phyloP scores from a whole-genome alignment of 306 rosid species.

The Rubus parviflorus region DNA sequence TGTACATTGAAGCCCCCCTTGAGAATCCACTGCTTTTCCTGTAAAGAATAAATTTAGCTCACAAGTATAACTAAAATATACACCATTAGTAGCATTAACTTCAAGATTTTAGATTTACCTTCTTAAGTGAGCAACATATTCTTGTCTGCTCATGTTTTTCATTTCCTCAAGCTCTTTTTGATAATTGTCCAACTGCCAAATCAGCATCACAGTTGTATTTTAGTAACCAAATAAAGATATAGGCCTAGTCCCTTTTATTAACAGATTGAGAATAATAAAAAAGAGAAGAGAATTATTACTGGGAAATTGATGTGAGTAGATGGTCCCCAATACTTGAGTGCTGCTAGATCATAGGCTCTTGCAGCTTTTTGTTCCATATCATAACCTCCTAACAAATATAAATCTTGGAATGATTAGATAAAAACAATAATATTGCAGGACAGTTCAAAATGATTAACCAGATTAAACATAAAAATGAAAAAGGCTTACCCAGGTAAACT shows the following conservation, averaged over 20 bases:
- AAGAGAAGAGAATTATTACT: slow-evolving; percentile 37
- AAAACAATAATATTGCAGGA: background rate
- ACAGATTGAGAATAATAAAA: slow-evolving; percentile 5
- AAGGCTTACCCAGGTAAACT: slow-evolving; percentile 85
- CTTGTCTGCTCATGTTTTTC: slow-evolving; percentile 85
- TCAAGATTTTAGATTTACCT: slow-evolving; percentile 42
- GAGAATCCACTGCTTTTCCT: slow-evolving; percentile 96
- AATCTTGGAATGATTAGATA: slow-evolving; percentile 41
- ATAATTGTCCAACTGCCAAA: slow-evolving; percentile 67
- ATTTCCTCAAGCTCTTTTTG: slow-evolving; percentile 73
- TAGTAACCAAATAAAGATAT: background rate
- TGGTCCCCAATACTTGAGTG: slow-evolving; percentile 98
- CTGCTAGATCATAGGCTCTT: slow-evolving; percentile 91
- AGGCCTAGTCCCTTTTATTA: background rate
- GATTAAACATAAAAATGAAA: slow-evolving; percentile 1
- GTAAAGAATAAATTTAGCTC: slow-evolving; percentile 21
- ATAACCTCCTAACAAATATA: slow-evolving; percentile 73
- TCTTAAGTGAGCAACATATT: slow-evolving; percentile 85
- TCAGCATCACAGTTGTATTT: slow-evolving; percentile 19
- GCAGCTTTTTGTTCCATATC: slow-evolving; percentile 97
- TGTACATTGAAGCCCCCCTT: slow-evolving; percentile 85
- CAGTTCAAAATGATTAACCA: slow-evolving; percentile 12
- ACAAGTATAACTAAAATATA: slow-evolving; percentile 9
- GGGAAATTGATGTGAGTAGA: slow-evolving; percentile 90
- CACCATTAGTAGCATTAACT: background rate